Base-by-base conservation (phyloP, 257 asterid species). In the Lithospermum erythrorhizon region DNA sequence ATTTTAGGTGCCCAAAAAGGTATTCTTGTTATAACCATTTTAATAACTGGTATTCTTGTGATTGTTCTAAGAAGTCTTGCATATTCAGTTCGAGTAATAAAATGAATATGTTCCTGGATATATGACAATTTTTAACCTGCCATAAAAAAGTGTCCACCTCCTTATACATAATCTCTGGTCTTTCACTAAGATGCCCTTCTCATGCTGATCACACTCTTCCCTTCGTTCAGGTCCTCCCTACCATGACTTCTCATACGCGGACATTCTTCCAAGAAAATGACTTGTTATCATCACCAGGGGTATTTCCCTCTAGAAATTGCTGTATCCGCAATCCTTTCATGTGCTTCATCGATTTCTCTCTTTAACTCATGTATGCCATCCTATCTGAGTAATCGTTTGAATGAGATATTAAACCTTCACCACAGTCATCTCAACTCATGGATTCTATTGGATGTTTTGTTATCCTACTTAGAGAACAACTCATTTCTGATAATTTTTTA, bases 1-100 rank as follows among this genome's bases (percentile, higher is more conserved):
- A 70, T 87, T 62, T 77, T 90, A 71, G 94, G 95, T 35, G 83
- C 77, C 70, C 89, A 83, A 74, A 81, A 83, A 82, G 95, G 97
- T 87, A 81, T 68, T 18, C 56, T 35, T 59, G 32, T 49, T 41
- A 19, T 14, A 15, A 35, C 53, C 53, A 58, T 47, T n/a, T 53
- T 35, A 9, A 2, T 20, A 45, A 41, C 53, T 15, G 55, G 13
- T 59, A 32, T 55, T 62, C 17, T 47, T 37, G 13, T 47, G 20
- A 23, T 49, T 22, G 15, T 16, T 49, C 60, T 21, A 62, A 52
- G 65, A 66, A 2, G 37, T 53, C 48, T 16, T 19, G 32, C 16
- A 54, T 16, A 45, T 49, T 58, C 53, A 24, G 14, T 18, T 53
- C 18, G 57, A 30, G 49, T 14, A 11, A 41, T 41, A 3, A 2